Base-by-base conservation (phyloP, 345 rosid species). In the Gossypium thurberi region DNA sequence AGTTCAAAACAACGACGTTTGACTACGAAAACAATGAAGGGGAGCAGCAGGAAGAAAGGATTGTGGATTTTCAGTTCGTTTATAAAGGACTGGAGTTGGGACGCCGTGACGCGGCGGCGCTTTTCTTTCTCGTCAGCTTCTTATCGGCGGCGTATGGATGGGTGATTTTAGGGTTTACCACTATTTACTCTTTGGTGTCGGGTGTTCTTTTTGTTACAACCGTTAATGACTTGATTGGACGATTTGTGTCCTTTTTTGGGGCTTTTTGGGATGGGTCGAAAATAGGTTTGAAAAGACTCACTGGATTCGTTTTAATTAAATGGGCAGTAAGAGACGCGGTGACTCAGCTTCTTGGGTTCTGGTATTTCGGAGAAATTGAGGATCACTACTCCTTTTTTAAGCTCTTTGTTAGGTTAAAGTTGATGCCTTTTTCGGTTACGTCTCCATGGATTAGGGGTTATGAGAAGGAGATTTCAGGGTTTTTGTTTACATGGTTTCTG, bases 261-360 rank as follows among this genome's bases (percentile, higher is more conserved):
- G 80, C 84, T 75, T 76, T 87, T 53, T 88, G 88, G 94, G 88
- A 76, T 48, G 98, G 99, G 17, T 91, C 94, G 7, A 87, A 87
- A 74, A 75, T 92, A 43, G 98, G 97, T 74, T 73, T 89, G 52
- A 92, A 81, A 85, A 85, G 96, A 71, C 88, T 95, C 10, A 84
- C 97, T 47, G 95, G 98, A 3, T 95, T 89, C 76, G 75, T 95
- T 75, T 78, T 89, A 69, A 92, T 92, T 94, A 84, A 87, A 76
- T 95, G 97, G 98, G 98, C 97, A 0, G 89, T 92, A 67, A 86
- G 96, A 74, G 99, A 95, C 77, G 92, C 97, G 0, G 73, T 92
- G 78, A 89, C 90, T 33, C 97, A 90, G 89, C 84, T 92, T 61
- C 84, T 90, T 1, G 98, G 97, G 2, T 80, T 90, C 74, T 92